A percentile compares a stretch with the other conserved stretches of the same genome.
These are phyloP conservation scores for Hamamelis virginiana DNA, from an alignment of 164 flowering plant genomes.

Conservation along the genomic window DNA sequence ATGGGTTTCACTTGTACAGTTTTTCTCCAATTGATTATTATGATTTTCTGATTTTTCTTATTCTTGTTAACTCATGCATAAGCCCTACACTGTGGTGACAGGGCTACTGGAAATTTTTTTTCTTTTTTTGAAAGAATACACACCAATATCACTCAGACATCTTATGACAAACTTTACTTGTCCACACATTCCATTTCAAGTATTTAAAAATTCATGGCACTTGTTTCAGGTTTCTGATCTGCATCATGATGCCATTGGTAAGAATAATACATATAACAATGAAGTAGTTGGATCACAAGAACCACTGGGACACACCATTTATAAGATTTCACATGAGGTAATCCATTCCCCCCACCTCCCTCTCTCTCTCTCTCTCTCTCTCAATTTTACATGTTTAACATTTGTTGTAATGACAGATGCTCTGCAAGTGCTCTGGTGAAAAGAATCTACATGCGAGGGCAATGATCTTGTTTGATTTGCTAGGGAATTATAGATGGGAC, in stretches of 20 bases:
- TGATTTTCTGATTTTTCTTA: too few species aligned
- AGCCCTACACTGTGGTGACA: too few species aligned
- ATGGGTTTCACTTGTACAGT: too few species aligned
- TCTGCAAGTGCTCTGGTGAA: conserved; percentile 27
- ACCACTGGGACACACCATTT: conserved; percentile 34
- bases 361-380: not conserved
- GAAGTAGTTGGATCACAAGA: conserved; percentile 36
- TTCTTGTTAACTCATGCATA: too few species aligned
- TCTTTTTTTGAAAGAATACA: too few species aligned
- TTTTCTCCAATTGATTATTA: too few species aligned
- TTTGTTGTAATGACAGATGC: conserved; percentile 39
- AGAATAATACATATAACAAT: conserved; percentile 10
- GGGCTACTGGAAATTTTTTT: too few species aligned
- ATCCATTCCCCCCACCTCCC: conserved; percentile 7
- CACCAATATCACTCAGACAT: too few species aligned
- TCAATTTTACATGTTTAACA: not conserved
- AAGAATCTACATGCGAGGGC: conserved; percentile 39
- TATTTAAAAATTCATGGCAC: too few species aligned
- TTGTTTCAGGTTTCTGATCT: conserved; percentile 40
- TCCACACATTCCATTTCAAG: too few species aligned
- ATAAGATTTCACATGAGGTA: conserved; percentile 50
- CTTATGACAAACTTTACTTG: too few species aligned
- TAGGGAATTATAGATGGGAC: conserved; percentile 62
- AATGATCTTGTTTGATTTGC: conserved; percentile 51
- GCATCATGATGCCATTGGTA: conserved; percentile 11